These are phyloP conservation scores for Gracilariopsis chorda DNA, from an alignment of 23 red algal genomes.

Conservation along the genomic window DNA sequence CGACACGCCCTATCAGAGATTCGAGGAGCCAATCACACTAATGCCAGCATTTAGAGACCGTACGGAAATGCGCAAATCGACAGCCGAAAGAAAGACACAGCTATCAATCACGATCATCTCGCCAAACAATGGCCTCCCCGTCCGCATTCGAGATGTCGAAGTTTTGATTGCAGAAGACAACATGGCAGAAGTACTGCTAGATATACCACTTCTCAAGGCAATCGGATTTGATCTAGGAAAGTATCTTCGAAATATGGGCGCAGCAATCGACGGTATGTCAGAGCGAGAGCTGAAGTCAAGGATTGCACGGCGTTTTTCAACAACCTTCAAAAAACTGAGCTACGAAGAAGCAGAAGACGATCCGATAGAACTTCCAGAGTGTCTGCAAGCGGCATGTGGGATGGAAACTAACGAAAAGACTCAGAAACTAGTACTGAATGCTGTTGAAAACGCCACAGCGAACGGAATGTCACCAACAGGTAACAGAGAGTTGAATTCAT, in stretches of 20 bases:
- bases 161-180: background rate
- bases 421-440: background rate
- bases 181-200: conserved; percentile 39
- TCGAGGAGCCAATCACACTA: background rate
- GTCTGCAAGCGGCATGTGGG: background rate
- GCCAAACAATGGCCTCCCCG: background rate
- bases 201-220: background rate
- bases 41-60: background rate
- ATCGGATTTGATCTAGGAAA: conserved; percentile 9
- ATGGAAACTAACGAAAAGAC: background rate
- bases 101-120: background rate
- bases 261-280: background rate
- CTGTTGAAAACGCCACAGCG: background rate
- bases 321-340: background rate
- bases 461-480: background rate
- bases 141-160: background rate
- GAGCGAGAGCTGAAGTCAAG: background rate
- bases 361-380: conserved; percentile 25
- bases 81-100: background rate
- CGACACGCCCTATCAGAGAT: background rate
- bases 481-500: background rate
- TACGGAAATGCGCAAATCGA: background rate
- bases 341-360: background rate
- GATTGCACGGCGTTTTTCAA: background rate
- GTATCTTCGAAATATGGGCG: background rate